Base-by-base conservation (phyloP, 768 basidiomycete species). In the Amanita rubescens region DNA sequence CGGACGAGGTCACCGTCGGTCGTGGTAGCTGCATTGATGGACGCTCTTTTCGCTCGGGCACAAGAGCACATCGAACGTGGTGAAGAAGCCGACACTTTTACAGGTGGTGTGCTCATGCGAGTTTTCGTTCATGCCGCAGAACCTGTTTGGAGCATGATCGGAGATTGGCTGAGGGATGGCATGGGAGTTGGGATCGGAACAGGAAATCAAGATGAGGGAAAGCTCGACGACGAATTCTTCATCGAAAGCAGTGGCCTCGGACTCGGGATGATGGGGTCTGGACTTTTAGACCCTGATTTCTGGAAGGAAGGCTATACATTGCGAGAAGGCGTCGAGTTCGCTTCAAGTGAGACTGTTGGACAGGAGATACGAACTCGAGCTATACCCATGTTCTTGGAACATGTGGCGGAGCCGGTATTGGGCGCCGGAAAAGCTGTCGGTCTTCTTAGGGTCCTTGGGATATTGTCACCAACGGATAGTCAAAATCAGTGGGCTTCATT, bases 361-460 rank as follows among this genome's bases (percentile, higher is more conserved):
- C 62, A 46, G 54, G 44, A 55, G 34, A 55, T 61, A 51, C 51
- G 60, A 63, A 44, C 61, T 66, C 71, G 65, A 59, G 67, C 69
- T 53, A 66, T 81, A 32, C 87, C 90, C 1, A 63, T 69, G 38
- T 87, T 90, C 64, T 67, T 93, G 61, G 71, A 75, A 30, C 78
- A 78, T 43, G 73, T 84, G 12, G 81, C 84, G 7, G 72, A 74
- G 22, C 71, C 75, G 3, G 68, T 90, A 3, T 69, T 92, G 14
- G 73, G 75, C 7, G 80, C 85, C 3, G 90, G 90, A 10, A 92
- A 92, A 65, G 81, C 86, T 2, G 75, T 87, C 19, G 90, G 90
- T 8, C 71, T 93, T 30, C 71, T 91, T 42, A 77, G 85, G 32
- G 80, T 78, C 11, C 74, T 91, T 52, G 82, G 71, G 15, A 61